Evolutionary conservation across 768 basidiomycete species (phyloP).

Genomic region (Suillus ampliporus): DNA sequence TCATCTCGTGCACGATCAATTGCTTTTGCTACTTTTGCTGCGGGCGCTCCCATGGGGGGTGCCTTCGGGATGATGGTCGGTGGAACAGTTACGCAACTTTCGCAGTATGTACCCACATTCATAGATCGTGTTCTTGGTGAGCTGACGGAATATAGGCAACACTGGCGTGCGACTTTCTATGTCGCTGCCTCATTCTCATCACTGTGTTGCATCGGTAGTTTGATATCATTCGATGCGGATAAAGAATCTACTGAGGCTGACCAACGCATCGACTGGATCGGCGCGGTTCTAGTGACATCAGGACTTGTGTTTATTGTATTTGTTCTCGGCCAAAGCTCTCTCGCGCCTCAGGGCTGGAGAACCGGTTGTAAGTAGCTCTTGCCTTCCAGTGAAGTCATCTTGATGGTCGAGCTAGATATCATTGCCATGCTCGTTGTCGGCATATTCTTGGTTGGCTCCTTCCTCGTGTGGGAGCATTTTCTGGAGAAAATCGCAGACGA

Average conservation of each 20-base stretch:
- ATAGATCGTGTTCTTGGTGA: background rate
- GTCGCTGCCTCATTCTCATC: constrained; percentile 57
- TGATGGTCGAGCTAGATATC: constrained; percentile 50
- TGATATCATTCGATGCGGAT: constrained; percentile 64
- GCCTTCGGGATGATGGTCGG: constrained; percentile 68
- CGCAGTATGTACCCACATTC: constrained; percentile 29
- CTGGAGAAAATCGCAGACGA: constrained; percentile 46
- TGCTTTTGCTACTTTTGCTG: constrained; percentile 78
- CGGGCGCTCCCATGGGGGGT: constrained; percentile 78
- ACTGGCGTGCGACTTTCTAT: constrained; percentile 70
- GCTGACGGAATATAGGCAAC: constrained; percentile 18
- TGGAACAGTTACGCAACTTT: constrained; percentile 63
- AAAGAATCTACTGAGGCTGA: constrained; percentile 39
- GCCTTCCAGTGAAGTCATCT: constrained; percentile 24
- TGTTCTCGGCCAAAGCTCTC: constrained; percentile 63
- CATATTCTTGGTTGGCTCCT: constrained; percentile 53
- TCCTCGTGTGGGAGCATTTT: constrained; percentile 65
- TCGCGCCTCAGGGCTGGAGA: constrained; percentile 60
- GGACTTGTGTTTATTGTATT: constrained; percentile 71
- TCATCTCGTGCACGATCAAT: constrained; percentile 61
- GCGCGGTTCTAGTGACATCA: constrained; percentile 60
- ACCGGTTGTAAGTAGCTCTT: constrained; percentile 47
- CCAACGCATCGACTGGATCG: constrained; percentile 70
- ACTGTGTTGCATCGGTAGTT: constrained; percentile 53
- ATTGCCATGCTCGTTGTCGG: constrained; percentile 66